A percentile compares a stretch with the other conserved stretches of the same genome.
Conservation (phyloP, 163 green algal species). For the Botryococcus braunii region DNA sequence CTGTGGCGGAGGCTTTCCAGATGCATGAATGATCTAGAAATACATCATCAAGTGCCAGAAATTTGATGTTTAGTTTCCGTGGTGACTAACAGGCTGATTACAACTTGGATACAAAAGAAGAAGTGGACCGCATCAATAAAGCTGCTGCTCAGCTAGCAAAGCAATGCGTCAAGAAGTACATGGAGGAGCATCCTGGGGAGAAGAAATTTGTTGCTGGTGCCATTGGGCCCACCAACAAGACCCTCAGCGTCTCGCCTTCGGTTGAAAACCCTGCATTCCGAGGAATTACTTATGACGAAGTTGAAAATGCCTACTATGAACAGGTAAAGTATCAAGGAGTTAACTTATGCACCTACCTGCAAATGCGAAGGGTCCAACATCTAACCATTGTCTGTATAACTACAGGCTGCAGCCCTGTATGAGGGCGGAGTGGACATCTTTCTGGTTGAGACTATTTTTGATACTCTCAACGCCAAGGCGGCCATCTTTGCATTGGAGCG, state of each 20-base stretch:
- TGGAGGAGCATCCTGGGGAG: conserved; percentile 59
- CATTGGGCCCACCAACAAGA: conserved; percentile 95
- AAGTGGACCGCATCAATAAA: conserved; percentile 89
- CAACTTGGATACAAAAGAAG: conserved; percentile 69
- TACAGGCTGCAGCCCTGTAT: conserved; percentile 42
- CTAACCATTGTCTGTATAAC: too few relatives aligned
- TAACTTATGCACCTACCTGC: too few relatives aligned
- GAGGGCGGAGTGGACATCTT: conserved; percentile 92
- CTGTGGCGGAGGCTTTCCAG: too few relatives aligned
- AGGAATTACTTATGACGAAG: conserved; percentile 91
- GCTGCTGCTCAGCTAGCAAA: conserved; percentile 81
- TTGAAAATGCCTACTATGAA: conserved; percentile 90
- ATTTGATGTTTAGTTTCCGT: too few relatives aligned
- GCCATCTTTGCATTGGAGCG: conserved; percentile 81
- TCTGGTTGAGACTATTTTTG: conserved; percentile 98
- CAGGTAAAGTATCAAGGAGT: conserved; percentile 65
- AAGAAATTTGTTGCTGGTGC: conserved; percentile 87
- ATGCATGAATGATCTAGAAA: too few relatives aligned
- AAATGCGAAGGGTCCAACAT: too few relatives aligned
- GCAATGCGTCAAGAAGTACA: conserved; percentile 56
- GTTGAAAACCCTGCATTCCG: conserved; percentile 95
- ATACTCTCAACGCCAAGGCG: conserved; percentile 96
- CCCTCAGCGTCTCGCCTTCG: conserved; percentile 83
- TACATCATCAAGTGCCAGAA: too few relatives aligned
- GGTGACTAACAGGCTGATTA: conserved; percentile 93